Conservation (phyloP, 257 asterid species). For the Solanum corneliomulleri region DNA sequence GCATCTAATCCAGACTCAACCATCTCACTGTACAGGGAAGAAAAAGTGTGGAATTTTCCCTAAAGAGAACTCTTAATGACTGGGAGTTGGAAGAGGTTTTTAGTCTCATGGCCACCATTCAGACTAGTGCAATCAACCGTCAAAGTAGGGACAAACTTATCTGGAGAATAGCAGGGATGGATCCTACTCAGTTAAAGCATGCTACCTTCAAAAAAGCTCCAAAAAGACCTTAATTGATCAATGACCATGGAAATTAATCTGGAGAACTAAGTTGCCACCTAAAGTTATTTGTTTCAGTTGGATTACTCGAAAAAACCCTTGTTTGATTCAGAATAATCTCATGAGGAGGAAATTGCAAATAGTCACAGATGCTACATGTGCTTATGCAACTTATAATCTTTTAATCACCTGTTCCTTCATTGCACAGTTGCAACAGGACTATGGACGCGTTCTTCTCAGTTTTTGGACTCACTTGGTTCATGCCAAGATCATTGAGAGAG, state of each 20-base stretch:
- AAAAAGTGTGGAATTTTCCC: background rate
- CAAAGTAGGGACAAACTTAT: background rate
- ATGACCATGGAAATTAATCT: background rate
- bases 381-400: background rate
- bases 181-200: background rate
- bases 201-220: background rate
- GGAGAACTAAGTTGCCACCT: background rate
- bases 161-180: background rate
- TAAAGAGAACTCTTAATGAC: background rate
- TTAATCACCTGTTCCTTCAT: background rate
- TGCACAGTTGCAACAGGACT: background rate
- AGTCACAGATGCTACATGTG: background rate
- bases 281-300: background rate
- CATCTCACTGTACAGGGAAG: background rate
- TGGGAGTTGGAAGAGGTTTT: background rate
- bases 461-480: background rate
- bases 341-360: background rate
- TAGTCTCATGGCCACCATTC: background rate
- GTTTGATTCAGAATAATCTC: background rate
- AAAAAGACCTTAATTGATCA: background rate
- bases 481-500: background rate
- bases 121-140: background rate
- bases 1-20: background rate
- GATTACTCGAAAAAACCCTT: background rate
- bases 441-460: background rate